Conservation (phyloP, 73 alveolate genomes). For the Tetrahymena elliotti region DNA sequence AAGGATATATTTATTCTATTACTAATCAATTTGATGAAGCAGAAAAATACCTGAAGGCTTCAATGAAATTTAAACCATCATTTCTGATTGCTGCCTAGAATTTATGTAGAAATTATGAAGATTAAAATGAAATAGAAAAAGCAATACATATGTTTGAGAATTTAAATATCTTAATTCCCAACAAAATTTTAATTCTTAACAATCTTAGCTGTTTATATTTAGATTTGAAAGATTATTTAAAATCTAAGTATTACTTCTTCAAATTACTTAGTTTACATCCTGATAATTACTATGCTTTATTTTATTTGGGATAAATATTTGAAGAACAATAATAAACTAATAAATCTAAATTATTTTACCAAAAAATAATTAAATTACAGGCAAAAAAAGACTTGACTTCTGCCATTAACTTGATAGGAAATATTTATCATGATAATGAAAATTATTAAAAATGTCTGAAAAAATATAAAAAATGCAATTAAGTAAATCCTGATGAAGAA, state of each 20-base stretch:
- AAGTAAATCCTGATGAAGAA: not conserved
- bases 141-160: not conserved
- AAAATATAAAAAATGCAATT: not conserved
- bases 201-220: not conserved
- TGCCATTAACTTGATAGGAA: not conserved
- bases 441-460: not conserved
- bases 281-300: not conserved
- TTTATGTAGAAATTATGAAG: not conserved
- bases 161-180: not conserved
- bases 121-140: too few species aligned
- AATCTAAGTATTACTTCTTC: not conserved
- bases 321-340: too few species aligned
- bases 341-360: not conserved
- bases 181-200: not conserved
- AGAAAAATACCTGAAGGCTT: not conserved
- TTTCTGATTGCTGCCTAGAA: not conserved
- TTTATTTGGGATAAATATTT: not conserved
- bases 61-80: not conserved
- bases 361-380: too few species aligned
- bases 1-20: not conserved
- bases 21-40: not conserved
- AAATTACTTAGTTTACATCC: not conserved
- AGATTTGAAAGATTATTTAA: too few species aligned
- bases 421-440: not conserved
- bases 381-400: not conserved